Conservation (phyloP, 2,329 filamentous ascomycete species). For the Remersonia thermophila region DNA sequence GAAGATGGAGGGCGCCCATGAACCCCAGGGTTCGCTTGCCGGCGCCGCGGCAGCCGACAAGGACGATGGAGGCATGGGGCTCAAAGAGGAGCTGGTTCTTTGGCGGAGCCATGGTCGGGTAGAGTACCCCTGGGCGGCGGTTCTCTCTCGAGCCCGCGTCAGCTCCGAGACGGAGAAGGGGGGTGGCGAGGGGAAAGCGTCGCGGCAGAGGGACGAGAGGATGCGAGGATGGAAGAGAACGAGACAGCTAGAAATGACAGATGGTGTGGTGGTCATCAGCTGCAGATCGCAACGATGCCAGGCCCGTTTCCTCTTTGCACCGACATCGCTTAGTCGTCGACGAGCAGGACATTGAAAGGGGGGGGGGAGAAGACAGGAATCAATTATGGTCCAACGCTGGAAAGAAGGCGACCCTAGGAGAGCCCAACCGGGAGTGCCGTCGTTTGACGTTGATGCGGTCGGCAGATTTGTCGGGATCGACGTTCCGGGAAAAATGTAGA, state of each 20-base stretch:
- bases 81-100: conserved; percentile 35
- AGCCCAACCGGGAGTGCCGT: conserved; percentile 4
- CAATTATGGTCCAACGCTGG: background rate
- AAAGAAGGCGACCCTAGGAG: no score
- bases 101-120: conserved; percentile 17
- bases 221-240: background rate
- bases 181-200: no score
- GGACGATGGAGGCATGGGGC: conserved; percentile 52
- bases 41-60: conserved; percentile 58
- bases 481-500: conserved; percentile 18
- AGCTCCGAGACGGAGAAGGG: no score
- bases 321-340: no score
- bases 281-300: no score
- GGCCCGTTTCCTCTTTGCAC: no score
- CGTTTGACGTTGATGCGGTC: conserved; percentile 8
- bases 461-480: conserved; percentile 18
- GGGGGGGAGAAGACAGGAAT: background rate
- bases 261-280: no score
- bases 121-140: background rate
- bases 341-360: no score
- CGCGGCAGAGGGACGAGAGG: no score
- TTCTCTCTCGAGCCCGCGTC: no score
- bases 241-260: no score
- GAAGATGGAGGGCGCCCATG: conserved; percentile 56
- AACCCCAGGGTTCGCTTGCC: conserved; percentile 63